Evolutionary conservation across 1,139 yeast genomes (phyloP).

Genomic region (Candida sp.): DNA sequence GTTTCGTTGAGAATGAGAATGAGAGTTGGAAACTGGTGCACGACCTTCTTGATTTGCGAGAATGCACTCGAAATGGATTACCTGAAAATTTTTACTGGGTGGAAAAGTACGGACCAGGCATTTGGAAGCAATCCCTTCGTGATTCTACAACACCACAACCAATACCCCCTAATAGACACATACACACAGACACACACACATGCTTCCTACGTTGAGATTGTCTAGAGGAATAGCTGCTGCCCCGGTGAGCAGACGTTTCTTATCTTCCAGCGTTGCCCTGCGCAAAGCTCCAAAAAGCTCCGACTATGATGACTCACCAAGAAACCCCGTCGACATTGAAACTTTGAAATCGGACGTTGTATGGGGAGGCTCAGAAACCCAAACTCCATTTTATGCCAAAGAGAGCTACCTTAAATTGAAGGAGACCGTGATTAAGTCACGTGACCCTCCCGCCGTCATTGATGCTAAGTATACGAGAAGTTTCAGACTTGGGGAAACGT

Average conservation of each 20-base stretch:
- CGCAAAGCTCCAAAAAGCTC: not conserved
- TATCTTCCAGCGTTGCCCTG: not conserved
- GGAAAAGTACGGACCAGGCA: not conserved
- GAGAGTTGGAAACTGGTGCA: not conserved
- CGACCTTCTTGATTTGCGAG: not conserved
- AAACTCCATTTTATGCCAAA: slow-evolving; percentile 5
- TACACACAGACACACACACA: not conserved
- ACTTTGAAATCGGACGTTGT: slow-evolving; percentile 31
- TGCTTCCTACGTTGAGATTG: slow-evolving; percentile 5
- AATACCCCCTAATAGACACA: not conserved
- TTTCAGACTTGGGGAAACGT: slow-evolving; percentile 50
- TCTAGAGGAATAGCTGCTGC: not conserved
- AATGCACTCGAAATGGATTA: not conserved
- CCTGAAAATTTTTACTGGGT: not conserved
- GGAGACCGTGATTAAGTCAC: slow-evolving; percentile 28
- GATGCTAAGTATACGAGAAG: slow-evolving; percentile 34
- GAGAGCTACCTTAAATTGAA: slow-evolving; percentile 14
- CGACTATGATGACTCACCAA: not conserved
- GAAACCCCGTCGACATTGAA: not conserved
- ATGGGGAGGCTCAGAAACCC: slow-evolving; percentile 41
- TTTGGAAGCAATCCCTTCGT: not conserved
- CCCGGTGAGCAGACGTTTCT: not conserved
- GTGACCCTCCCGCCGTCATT: slow-evolving; percentile 24
- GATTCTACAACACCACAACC: not conserved
- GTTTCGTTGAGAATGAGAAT: not conserved